Base-by-base conservation (phyloP, 768 basidiomycete genomes). In the Exsudoporus frostii region DNA sequence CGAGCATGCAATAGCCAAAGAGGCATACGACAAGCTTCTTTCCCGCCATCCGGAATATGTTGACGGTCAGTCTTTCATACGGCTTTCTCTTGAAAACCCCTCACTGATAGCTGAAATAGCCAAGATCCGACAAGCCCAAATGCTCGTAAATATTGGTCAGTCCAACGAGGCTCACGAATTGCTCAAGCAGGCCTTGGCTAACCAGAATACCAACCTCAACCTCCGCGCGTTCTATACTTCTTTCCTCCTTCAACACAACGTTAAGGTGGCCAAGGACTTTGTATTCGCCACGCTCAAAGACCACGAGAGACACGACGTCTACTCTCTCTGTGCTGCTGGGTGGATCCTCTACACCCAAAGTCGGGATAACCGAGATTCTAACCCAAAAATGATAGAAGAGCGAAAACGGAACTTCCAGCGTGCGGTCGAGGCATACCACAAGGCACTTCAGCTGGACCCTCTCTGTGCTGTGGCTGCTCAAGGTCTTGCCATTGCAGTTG, bases 11-110 rank as follows among this genome's bases (percentile, higher is more conserved):
- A 77, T 86, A 55, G 95, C 96, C 2, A 85, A 79, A 57, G 90
- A 88, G 59, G 92, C 91, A 2, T 98, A 95, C 62, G 83, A 86
- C 44, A 92, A 93, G 69, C 76, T 98, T 9, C 71, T 98, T 33
- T 74, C 82, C n/a, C 79, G 88, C 48, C 96, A 98, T 76, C 92
- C 95, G 1, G 97, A 98, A 72, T 98, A 96, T 66, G 82, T 94
- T 22, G 96, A 98, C 66, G 96, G 95, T 96, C 59, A 43, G 88
- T 74, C 32, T 48, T 45, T 34, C 30, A 42, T 47, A 19, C 0
- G 8, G 27, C 37, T 7, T 20, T 7, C 27, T 39, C 34, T 33
- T 14, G 10, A 38, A 30, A n/a, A 38, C 37, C 7, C 5, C 17
- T 6, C 14, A 36, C 54, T 68, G 29, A 70, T 38, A 6, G 5